phyloP scores from a whole-genome alignment of 1,284 basidiomycete species.

The Apiotrichum porosum region DNA sequence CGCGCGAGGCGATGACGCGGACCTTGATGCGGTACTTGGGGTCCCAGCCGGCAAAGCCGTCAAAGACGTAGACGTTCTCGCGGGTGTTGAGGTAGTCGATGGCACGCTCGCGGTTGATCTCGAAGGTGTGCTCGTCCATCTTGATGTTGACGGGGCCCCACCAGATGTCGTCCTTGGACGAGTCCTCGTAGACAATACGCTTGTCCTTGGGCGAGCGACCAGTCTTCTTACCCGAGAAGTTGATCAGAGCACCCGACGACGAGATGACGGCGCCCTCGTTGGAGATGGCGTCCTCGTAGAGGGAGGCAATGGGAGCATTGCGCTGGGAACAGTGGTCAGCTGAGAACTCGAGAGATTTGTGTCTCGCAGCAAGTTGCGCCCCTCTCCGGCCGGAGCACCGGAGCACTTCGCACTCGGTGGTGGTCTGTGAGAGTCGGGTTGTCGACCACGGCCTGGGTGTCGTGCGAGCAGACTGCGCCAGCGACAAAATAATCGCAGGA shows the following conservation, averaged over 20 bases:
- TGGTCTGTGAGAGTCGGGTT: too few relatives aligned
- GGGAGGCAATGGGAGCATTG: slow-evolving; percentile 88
- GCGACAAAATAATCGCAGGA: not conserved
- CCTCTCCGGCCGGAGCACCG: too few relatives aligned
- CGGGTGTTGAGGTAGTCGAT: slow-evolving; percentile 99
- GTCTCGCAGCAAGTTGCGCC: too few relatives aligned
- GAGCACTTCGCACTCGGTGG: too few relatives aligned
- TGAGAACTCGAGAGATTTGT: too few relatives aligned
- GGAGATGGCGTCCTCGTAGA: slow-evolving; percentile 97
- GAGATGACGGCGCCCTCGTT: slow-evolving; percentile 99
- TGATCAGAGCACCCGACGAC: slow-evolving; percentile 92
- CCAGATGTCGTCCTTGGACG: slow-evolving; percentile 97
- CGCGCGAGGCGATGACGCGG: slow-evolving; percentile 95
- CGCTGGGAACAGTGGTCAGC: slow-evolving; percentile 62
- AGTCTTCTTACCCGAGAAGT: slow-evolving; percentile 99
- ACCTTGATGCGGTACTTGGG: slow-evolving; percentile 99
- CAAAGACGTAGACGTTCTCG: slow-evolving; percentile 98
- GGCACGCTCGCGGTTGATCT: slow-evolving; percentile 99
- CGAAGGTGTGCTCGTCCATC: slow-evolving; percentile 95
- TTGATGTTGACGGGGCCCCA: slow-evolving; percentile 99
- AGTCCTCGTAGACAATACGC: slow-evolving; percentile 98
- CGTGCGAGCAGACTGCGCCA: not conserved
- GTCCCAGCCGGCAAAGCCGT: slow-evolving; percentile 89
- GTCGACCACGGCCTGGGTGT: too few relatives aligned
- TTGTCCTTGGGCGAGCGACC: slow-evolving; percentile 98